Percentiles rank a stretch among this genome's conserved stretches.
Evolutionary conservation across 306 rosid species (phyloP).

Genomic region (Sesbania bispinosa): DNA sequence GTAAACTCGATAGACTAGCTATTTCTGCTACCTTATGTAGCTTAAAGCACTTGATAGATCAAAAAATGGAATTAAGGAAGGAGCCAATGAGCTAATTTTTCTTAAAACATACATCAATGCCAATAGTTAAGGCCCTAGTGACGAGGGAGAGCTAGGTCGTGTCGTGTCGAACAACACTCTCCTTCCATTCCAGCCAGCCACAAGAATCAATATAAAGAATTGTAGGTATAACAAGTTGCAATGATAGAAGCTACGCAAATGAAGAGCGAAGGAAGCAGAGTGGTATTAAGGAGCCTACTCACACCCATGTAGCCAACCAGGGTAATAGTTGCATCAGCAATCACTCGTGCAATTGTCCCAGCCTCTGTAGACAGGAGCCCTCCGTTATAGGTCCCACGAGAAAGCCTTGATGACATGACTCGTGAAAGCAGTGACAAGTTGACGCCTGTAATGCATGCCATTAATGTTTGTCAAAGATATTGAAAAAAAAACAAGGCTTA

Average conservation of each 20-base stretch:
- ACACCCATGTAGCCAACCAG: constrained; percentile 71
- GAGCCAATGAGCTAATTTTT: constrained; percentile 9
- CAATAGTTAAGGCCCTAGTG: background rate
- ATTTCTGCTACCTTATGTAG: background rate
- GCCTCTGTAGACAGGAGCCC: constrained; percentile 96
- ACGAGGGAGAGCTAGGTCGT: background rate
- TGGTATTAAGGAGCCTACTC: constrained; percentile 74
- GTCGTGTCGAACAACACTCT: background rate
- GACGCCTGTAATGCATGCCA: constrained; percentile 58
- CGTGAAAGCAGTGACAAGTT: constrained; percentile 92
- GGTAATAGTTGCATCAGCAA: constrained; percentile 90
- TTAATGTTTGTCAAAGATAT: background rate
- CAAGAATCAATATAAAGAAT: constrained; percentile 62
- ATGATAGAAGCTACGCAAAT: constrained; percentile 72
- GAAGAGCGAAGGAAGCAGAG: constrained; percentile 80
- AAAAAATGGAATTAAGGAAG: constrained; percentile 13
- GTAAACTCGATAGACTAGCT: background rate
- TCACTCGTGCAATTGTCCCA: constrained; percentile 88
- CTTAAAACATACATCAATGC: background rate
- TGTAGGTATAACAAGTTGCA: constrained; percentile 90
- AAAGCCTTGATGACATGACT: constrained; percentile 95
- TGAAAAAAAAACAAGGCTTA: background rate
- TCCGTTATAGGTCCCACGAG: constrained; percentile 93
- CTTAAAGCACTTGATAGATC: background rate
- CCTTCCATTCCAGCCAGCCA: background rate